A percentile compares a stretch with the other conserved stretches of the same genome.
phyloP scores from a whole-genome alignment of 1,139 yeast genomes.

The Zygosaccharomyces pseudobailii region DNA sequence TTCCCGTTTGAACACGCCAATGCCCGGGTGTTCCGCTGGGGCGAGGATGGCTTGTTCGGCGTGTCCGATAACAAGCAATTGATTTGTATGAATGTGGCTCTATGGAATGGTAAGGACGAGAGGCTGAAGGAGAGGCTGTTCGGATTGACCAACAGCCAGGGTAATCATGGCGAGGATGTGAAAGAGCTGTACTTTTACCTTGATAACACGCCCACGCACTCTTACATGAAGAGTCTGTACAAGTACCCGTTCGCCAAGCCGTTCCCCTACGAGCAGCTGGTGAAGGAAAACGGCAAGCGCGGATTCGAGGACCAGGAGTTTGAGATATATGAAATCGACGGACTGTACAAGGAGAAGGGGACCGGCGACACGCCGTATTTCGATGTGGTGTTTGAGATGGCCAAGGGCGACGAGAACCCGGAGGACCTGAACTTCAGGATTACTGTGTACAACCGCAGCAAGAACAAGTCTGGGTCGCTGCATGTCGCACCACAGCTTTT shows the following conservation, averaged over 20 bases:
- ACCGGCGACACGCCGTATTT: slow-evolving; percentile 80
- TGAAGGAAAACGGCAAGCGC: slow-evolving; percentile 57
- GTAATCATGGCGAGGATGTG: slow-evolving; percentile 95
- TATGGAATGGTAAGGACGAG: slow-evolving; percentile 90
- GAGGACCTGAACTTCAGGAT: slow-evolving; percentile 78
- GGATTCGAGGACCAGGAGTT: slow-evolving; percentile 47
- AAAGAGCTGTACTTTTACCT: slow-evolving; percentile 80
- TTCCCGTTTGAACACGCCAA: slow-evolving; percentile 87
- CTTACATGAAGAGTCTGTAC: slow-evolving; percentile 88
- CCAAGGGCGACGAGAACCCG: slow-evolving; percentile 77
- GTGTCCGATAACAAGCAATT: slow-evolving; percentile 81
- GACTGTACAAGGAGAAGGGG: slow-evolving; percentile 26
- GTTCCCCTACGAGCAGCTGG: slow-evolving; percentile 77
- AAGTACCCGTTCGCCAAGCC: slow-evolving; percentile 78
- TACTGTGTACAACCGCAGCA: slow-evolving; percentile 85
- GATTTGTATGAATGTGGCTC: slow-evolving; percentile 70
- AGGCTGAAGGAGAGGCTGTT: slow-evolving; percentile 82
- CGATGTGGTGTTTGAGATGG: slow-evolving; percentile 89
- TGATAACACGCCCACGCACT: slow-evolving; percentile 91
- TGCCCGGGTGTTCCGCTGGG: slow-evolving; percentile 88
- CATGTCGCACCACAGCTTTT: slow-evolving; percentile 83
- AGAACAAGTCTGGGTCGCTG: slow-evolving; percentile 70
- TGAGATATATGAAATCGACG: slow-evolving; percentile 40
- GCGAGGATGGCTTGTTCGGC: slow-evolving; percentile 95
- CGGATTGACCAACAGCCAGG: slow-evolving; percentile 90